Conservation (phyloP, 108 stramenopile genomes). For the Halocafeteria seosinensis region DNA sequence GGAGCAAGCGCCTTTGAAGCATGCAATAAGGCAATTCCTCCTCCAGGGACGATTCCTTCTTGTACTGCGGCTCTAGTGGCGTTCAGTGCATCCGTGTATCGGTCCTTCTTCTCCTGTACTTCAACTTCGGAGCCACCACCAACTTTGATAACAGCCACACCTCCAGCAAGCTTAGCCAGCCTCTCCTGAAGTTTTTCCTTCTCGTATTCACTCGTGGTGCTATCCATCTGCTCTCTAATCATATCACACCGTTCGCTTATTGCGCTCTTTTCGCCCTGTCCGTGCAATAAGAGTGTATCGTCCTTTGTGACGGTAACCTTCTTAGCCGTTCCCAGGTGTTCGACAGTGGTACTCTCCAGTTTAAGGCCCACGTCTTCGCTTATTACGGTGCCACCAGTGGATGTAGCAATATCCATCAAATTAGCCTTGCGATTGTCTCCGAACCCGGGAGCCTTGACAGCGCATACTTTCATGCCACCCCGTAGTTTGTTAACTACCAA, state of each 20-base stretch:
- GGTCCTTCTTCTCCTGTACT: constrained; percentile 98
- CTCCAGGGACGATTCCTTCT: constrained; percentile 97
- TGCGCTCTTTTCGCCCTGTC: constrained; percentile 58
- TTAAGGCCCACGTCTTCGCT: constrained; percentile 93
- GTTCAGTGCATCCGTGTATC: constrained; percentile 96
- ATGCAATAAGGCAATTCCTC: constrained; percentile 91
- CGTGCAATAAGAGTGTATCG: constrained; percentile 88
- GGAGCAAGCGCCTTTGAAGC: constrained; percentile 67
- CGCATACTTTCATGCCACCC: constrained; percentile 95
- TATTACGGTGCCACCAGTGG: constrained; percentile 92
- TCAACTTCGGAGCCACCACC: constrained; percentile 95
- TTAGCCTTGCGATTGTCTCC: constrained; percentile 99
- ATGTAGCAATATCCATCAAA: constrained; percentile 92
- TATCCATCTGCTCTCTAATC: constrained; percentile 72
- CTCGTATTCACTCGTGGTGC: constrained; percentile 93
- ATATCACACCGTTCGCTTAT: constrained; percentile 85
- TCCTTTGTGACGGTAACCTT: constrained; percentile 86
- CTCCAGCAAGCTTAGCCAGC: constrained; percentile 89
- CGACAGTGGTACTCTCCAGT: constrained; percentile 69
- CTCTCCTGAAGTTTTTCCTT: constrained; percentile 99
- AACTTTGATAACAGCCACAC: constrained; percentile 96
- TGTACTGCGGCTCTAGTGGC: constrained; percentile 96
- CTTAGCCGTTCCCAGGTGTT: constrained; percentile 76
- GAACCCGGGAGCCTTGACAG: constrained; percentile 98
- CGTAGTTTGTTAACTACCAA: constrained; percentile 99